Base-by-base conservation (phyloP, 768 basidiomycete genomes). In the Leccinum subgranulosum region DNA sequence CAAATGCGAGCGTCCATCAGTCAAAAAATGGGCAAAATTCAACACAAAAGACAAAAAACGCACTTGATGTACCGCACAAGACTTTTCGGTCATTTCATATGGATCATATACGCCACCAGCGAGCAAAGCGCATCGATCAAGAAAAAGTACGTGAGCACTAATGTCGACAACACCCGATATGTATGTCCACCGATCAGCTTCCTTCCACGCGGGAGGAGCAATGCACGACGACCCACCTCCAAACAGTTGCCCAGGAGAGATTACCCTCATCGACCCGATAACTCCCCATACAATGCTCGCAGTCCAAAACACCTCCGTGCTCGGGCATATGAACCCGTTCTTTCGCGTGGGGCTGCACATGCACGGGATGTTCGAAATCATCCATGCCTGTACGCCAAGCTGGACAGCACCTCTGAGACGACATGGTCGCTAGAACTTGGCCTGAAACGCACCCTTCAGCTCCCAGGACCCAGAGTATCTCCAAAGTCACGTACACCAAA, bases 221-320 rank as follows among this genome's bases (percentile, higher is more conserved):
- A 39, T 36, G 17, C 36, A 39, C 36, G 17, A 39, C 17, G 36
- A n/a, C 36, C 17, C 48, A 74, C 76, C 76, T 57, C 80, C 79
- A 70, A 87, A 87, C 17, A 84, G 74, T 66, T 83, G 81, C 12
- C 87, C 88, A 17, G 74, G 49, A 2, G 83, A 87, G 77, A 89
- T 92, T 66, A 85, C 79, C n/a, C 83, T 78, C 31, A 73, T 75
- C 6, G 91, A 91, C 1, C 91, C 90, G 55, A 94, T 88, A 59
- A 90, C 87, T 59, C 92, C 88, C 86, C 85, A 91, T 60, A 92
- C 81, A 60, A 93, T 81, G 57, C 83, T 84, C 21, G 90, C 90
- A 3, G 88, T 89, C 36, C 87, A 88, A 69, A 92, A 92, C 8
- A 90, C 86, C 58, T 84, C 76, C 6, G 86, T 87, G 12, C 57